Evolutionary conservation across 805 yeast genomes (phyloP), one percentile per base, ranked within the genome.

Genomic region (Candida krabiensis): DNA sequence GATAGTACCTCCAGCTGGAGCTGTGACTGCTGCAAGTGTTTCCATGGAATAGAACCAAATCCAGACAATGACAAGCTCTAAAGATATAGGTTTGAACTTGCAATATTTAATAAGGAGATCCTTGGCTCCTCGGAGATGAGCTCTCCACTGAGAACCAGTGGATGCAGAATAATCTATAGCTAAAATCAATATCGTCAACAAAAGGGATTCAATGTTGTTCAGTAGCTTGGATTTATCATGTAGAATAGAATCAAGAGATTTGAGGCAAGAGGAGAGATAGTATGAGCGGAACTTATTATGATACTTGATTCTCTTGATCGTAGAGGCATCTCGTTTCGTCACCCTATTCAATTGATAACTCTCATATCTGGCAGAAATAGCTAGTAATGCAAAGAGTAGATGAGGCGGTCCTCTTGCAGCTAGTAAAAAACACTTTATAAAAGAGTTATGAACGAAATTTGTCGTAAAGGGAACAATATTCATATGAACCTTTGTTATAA

Each of bases 121-220:
- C 50, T 80, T 80, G 1, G 86, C 87, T 11, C 87, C 87, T 46
- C 76, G 60, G 13, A 82, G 60, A 61, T 82, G 88, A 0, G 83
- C 77, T 41, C 85, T 63, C 89, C 88, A 82, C 46, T 76, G 75
- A 25, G 77, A 73, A 33, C 76, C 78, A 7, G 69, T 64, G 6
- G 78, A 72, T 2, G 79, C 70, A 0, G 86, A 81, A 51, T 77
- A 79, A 22, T 80, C 82, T 1, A 80, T 70, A 0, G 90, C 85
- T 17, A 85, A 62, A 19, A 85, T 64, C 25, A 84, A 66, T 2
- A 83, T 85, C 0, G 93, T 85, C 22, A 85, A 56, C 11, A 84
- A 67, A 5, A 84, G 73, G 0, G 86, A 79, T 50, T 84, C 91
- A 22, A 83, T 80, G 49, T 83, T 81, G 25, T 73, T 69, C 39